Percentiles rank a stretch among this genome's conserved stretches.
Conservation (phyloP, 2,329 filamentous ascomycete species). For the Leptographium radiaticola region DNA sequence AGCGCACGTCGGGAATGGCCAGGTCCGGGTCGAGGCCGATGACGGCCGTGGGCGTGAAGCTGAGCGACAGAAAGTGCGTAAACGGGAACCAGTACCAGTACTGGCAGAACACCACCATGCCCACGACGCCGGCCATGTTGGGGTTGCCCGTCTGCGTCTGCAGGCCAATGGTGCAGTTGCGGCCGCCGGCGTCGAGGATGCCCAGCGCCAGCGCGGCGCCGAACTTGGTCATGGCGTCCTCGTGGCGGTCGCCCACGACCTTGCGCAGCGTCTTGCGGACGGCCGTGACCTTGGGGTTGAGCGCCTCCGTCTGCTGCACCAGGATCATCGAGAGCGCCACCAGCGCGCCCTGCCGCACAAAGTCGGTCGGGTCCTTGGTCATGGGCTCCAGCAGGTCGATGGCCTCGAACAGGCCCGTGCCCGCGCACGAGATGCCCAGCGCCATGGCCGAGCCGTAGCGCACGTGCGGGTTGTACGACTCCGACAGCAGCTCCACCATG, state of each 20-base stretch:
- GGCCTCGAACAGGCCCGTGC: constrained; percentile 89
- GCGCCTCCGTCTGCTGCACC: constrained; percentile 97
- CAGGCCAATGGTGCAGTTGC: constrained; percentile 95
- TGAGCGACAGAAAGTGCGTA: constrained; percentile 90
- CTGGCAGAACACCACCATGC: constrained; percentile 95
- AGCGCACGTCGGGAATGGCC: constrained; percentile 87
- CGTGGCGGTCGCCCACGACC: constrained; percentile 85
- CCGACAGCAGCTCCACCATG: constrained; percentile 95
- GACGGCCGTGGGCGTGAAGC: constrained; percentile 92
- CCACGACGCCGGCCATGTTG: constrained; percentile 96
- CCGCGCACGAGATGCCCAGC: constrained; percentile 92
- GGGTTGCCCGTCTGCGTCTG: constrained; percentile 97
- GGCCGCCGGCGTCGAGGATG: constrained; percentile 94
- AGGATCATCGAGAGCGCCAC: constrained; percentile 96
- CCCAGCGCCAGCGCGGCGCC: constrained; percentile 86
- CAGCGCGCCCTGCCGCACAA: constrained; percentile 89
- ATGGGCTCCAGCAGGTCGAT: constrained; percentile 95
- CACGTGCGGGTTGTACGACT: constrained; percentile 98
- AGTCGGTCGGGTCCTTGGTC: constrained; percentile 98
- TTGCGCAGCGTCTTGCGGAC: constrained; percentile 92
- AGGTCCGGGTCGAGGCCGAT: constrained; percentile 91
- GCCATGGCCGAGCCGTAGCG: constrained; percentile 98
- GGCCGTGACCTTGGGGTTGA: constrained; percentile 89
- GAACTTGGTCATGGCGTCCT: constrained; percentile 99
- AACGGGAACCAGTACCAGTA: constrained; percentile 99